A percentile compares a stretch with the other conserved stretches of the same genome.
phyloP scores from a whole-genome alignment of 2,329 filamentous ascomycete genomes.

The Botrytis elliptica region DNA sequence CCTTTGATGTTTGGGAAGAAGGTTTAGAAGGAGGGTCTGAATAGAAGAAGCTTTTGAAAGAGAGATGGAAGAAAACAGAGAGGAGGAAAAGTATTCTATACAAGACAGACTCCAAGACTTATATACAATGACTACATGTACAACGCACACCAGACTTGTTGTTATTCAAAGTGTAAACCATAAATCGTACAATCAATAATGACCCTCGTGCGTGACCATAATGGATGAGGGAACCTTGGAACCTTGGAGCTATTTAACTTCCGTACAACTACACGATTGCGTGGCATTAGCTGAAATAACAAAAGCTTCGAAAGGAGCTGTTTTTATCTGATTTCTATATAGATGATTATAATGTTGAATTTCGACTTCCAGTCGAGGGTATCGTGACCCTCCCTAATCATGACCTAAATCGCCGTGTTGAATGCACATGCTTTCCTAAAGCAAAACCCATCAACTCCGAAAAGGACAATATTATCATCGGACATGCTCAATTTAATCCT shows the following conservation, averaged over 20 bases:
- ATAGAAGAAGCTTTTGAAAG: not conserved
- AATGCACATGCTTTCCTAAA: not conserved
- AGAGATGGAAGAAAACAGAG: not conserved
- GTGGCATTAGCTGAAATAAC: not conserved
- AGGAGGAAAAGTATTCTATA: not conserved
- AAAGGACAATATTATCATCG: not conserved
- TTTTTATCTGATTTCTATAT: not conserved
- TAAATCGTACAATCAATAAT: not conserved
- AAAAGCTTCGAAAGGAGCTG: not conserved
- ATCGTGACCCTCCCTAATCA: not conserved
- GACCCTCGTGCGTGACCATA: not conserved
- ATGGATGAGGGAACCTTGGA: not conserved
- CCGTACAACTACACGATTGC: not conserved
- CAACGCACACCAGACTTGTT: not conserved
- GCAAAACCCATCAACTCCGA: slow-evolving; percentile 12
- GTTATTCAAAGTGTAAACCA: not conserved
- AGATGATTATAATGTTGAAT: slow-evolving; percentile 18
- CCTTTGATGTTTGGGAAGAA: not conserved
- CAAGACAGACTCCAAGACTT: not conserved
- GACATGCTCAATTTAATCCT: slow-evolving; percentile 22
- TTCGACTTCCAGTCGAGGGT: slow-evolving; percentile 1
- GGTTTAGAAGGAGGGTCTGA: not conserved
- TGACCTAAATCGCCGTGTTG: slow-evolving; percentile 11
- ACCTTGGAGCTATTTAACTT: not conserved
- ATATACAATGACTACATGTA: not conserved